These are phyloP conservation scores for Alternaria rosae DNA, from an alignment of 2,329 filamentous ascomycete genomes.

Conservation along the genomic window DNA sequence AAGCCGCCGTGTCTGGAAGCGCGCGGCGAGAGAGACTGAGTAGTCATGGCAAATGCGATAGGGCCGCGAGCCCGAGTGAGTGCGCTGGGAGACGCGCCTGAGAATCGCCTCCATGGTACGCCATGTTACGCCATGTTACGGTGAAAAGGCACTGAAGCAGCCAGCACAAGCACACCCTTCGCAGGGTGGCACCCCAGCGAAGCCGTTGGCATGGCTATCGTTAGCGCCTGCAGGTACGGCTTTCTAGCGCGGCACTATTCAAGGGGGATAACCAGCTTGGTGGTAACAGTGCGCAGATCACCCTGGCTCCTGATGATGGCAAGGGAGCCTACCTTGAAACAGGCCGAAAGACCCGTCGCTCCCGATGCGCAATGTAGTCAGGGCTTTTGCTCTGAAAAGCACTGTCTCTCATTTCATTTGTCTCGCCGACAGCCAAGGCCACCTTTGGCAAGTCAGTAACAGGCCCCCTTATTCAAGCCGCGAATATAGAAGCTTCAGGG, in stretches of 20 bases:
- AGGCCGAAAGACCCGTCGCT: constrained; percentile 48
- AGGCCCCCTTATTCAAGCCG: constrained; percentile 39
- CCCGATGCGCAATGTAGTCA: constrained; percentile 51
- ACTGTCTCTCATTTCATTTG: constrained; percentile 51
- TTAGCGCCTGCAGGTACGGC: constrained; percentile 34
- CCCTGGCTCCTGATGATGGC: constrained; percentile 35
- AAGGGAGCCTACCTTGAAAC: constrained; percentile 47
- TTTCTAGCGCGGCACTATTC: constrained; percentile 18
- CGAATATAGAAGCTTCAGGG: constrained; percentile 42
- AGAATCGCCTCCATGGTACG: not conserved
- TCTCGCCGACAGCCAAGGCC: constrained; percentile 48
- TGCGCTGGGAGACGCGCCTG: not conserved
- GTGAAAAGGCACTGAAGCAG: not conserved
- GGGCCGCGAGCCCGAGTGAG: not conserved
- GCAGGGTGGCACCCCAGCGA: constrained; percentile 18
- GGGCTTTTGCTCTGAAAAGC: constrained; percentile 44
- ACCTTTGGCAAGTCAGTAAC: constrained; percentile 37
- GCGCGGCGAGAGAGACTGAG: not conserved
- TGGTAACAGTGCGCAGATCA: constrained; percentile 41
- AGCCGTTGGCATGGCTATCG: constrained; percentile 28
- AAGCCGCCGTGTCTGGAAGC: constrained; percentile 20
- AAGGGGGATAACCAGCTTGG: constrained; percentile 28
- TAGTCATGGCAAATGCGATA: not conserved
- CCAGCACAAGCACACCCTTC: not conserved
- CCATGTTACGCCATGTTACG: not conserved